Conservation (phyloP, 2,329 filamentous ascomycete species). For the Claviceps maximensis region DNA sequence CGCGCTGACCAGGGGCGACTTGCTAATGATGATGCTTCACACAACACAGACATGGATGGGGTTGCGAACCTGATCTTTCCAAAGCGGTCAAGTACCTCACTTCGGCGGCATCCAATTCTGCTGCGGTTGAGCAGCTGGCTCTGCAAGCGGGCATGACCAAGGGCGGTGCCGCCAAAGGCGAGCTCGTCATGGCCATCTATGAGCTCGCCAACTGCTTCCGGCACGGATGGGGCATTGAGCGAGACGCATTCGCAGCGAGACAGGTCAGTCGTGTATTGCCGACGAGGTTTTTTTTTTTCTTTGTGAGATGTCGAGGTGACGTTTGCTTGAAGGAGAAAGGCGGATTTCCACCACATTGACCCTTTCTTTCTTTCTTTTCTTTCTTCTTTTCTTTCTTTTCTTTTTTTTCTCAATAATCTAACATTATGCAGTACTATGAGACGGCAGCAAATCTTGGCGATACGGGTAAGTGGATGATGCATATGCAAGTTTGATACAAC, state of each 20-base stretch:
- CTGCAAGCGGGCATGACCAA: constrained; percentile 80
- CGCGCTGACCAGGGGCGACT: not conserved
- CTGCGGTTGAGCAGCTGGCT: constrained; percentile 72
- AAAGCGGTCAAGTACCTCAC: constrained; percentile 75
- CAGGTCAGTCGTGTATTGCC: constrained; percentile 36
- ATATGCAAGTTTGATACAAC: not conserved
- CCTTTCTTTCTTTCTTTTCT: too few species aligned
- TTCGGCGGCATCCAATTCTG: constrained; percentile 79
- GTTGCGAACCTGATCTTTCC: constrained; percentile 58
- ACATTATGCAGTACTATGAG: constrained; percentile 67
- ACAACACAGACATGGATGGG: constrained; percentile 72
- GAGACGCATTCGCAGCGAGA: constrained; percentile 74
- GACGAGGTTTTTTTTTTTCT: not conserved
- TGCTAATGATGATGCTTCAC: not conserved
- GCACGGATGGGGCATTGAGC: constrained; percentile 82
- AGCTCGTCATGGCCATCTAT: constrained; percentile 91
- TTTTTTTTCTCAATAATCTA: too few species aligned
- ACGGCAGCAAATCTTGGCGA: constrained; percentile 94
- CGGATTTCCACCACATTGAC: too few species aligned
- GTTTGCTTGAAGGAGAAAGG: not conserved
- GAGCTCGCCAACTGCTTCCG: constrained; percentile 89
- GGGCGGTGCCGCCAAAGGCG: constrained; percentile 87
- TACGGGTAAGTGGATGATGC: constrained; percentile 42
- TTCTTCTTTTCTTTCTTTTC: too few species aligned
- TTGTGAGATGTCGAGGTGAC: not conserved